phyloP scores from a whole-genome alignment of 2,329 filamentous ascomycete species.

The Fusarium luffae region DNA sequence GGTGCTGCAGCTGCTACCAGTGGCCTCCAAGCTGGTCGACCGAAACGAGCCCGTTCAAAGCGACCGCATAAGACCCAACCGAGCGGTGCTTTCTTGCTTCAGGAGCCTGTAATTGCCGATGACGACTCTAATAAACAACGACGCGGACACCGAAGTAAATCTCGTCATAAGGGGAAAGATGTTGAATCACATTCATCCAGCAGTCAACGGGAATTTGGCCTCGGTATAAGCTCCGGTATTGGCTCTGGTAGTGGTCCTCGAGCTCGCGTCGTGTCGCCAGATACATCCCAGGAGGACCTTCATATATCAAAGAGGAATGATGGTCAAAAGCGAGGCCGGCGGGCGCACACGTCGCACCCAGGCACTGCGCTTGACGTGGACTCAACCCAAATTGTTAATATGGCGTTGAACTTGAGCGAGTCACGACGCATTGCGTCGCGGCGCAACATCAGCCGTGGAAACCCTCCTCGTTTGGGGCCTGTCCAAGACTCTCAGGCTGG shows the following conservation, averaged over 20 bases:
- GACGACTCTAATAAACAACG: constrained; percentile 47
- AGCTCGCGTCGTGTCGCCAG: constrained; percentile 43
- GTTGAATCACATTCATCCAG: constrained; percentile 26
- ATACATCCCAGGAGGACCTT: constrained; percentile 45
- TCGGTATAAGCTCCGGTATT: constrained; percentile 33
- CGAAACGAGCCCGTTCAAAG: constrained; percentile 43
- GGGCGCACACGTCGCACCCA: constrained; percentile 31
- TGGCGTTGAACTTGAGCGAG: constrained; percentile 90
- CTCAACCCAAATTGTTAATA: constrained; percentile 89
- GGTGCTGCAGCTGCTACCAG: constrained; percentile 26
- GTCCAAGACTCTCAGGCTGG: constrained; percentile 64
- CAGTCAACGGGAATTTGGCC: constrained; percentile 31
- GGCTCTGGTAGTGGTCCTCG: constrained; percentile 27
- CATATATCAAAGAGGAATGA: constrained; percentile 38
- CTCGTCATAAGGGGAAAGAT: constrained; percentile 39
- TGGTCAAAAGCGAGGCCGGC: constrained; percentile 27
- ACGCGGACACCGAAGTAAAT: constrained; percentile 41
- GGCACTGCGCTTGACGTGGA: constrained; percentile 70
- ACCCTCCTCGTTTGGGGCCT: constrained; percentile 63
- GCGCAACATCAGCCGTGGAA: constrained; percentile 64
- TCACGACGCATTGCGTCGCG: constrained; percentile 74
- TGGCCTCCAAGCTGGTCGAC: constrained; percentile 36
- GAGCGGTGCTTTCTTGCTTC: constrained; percentile 63
- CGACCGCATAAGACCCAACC: constrained; percentile 57
- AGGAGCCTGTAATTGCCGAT: constrained; percentile 54